Evolutionary conservation across 2,329 filamentous ascomycete species (phyloP), one percentile per base, ranked within the genome.

Genomic region (Clarireedia hainanense): DNA sequence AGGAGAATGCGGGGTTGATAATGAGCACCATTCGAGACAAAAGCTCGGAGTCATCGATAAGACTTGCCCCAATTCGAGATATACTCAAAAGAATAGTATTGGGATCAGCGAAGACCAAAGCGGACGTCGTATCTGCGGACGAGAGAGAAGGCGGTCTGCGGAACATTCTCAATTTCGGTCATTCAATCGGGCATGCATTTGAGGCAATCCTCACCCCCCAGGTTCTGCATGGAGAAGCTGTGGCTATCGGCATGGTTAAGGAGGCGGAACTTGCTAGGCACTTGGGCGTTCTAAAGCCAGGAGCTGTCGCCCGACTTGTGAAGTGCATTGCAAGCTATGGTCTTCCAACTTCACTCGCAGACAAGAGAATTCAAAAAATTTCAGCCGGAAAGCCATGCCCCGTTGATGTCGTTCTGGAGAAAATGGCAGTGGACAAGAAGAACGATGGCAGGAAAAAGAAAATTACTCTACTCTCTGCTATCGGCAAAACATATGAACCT

Each of bases 381-480:
- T 91, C 90, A 4, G 91, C 90, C 1, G 89, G 88, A 52, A 96
- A 95, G 73, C 79, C 83, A 61, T 99, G 94, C 69, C 86, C 88
- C 0, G 89, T 96, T 2, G 89, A 96, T 64, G 80, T 88, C 37
- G 73, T 99, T 51, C 79, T 99, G 56, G 80, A 86, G 62, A 95
- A 95, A 70, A 99, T 99, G 94, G 91, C 88, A 0, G 87, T 99
- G 7, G 94, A 99, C 74, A 99, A 99, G 80, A 99, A 99, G 77
- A 99, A 99, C 63, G 88, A 95, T 46, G 94, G 94, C 2, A 82
- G 82, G 57, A 91, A 92, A 72, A 99, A 99, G 78, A 97, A 96
- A 74, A 88, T 99, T 60, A 92, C 96, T 6, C 80, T 99, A 6
- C 78, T 99, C 10, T 91, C 91, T 0, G 88, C 88, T 12, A 95